Evolutionary conservation across 1,139 yeast species (phyloP), one percentile per base, ranked within the genome.

Genomic region (Hansenula lynferdii): DNA sequence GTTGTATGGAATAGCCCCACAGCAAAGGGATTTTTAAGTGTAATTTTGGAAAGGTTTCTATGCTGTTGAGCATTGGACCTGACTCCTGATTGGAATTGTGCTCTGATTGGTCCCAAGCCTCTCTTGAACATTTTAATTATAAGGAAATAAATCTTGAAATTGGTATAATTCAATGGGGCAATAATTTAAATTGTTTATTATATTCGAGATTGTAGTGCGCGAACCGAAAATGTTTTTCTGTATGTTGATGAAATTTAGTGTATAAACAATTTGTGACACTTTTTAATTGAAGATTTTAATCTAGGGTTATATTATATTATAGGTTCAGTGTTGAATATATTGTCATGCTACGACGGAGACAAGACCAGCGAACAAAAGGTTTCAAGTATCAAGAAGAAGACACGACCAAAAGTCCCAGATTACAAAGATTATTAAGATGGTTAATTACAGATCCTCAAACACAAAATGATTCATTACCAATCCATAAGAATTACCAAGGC

Each of bases 401-500:
- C 11, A 8, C 12, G 2, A 26, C 31, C 4, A 8, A 26, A 9
- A 35, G 31, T 9, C 23, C 30, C 2, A 30, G 11, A 20, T 5
- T 30, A 6, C 20, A 42, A 22, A 28, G 35, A 18, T 7, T 40
- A 4, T 30, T 45, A 7, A 40, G 36, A 19, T 43, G 49, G 49
- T 31, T 45, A 11, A 28, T 42, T 10, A 36, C 41, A 4, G 34
- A 33, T 10, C 44, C 44, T 26, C 10, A 34, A 21, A 9, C 26
- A 23, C 2, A 15, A 23, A 5, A 26, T 19, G 24, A 21, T 12
- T 3, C 17, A 19, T 12, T 16, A 14, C 31, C 27, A 19, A 16
- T 22, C n/a, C 19, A 24, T 9, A 38, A 43, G 25, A 60, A 57
- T 66, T 48, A 65, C 67, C 58, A 52, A 61, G 67, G 50, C 58